A percentile compares a stretch with the other conserved stretches of the same genome.
These are phyloP conservation scores for Aureobasidium melanogenum DNA, from an alignment of 2,329 filamentous ascomycete genomes.

Conservation along the genomic window DNA sequence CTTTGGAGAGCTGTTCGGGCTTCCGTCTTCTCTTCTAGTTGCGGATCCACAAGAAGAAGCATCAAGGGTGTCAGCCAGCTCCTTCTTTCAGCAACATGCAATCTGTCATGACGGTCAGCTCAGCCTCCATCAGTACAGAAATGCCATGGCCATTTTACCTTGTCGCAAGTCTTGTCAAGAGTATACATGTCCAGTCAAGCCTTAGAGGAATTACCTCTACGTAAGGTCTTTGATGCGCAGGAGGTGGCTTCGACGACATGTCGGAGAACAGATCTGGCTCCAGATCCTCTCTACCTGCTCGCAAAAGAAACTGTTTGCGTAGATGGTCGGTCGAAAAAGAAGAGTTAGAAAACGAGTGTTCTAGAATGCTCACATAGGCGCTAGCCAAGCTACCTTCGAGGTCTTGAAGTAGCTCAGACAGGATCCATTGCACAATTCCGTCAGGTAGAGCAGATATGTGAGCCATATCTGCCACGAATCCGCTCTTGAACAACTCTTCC, in stretches of 20 bases:
- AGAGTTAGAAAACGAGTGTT: neutral
- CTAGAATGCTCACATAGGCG: constrained; percentile 25
- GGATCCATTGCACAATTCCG: constrained; percentile 35
- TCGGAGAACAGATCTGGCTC: neutral
- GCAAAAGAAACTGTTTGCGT: neutral
- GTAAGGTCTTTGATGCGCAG: constrained; percentile 13
- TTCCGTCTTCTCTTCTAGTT: constrained; percentile 20
- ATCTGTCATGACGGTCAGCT: neutral
- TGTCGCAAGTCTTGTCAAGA: neutral
- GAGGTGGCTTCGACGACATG: constrained; percentile 3
- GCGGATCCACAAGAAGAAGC: constrained; percentile 25
- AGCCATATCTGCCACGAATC: constrained; percentile 33
- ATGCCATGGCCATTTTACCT: neutral
- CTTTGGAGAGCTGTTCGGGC: constrained; percentile 22
- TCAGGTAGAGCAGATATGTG: constrained; percentile 28
- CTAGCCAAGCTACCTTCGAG: constrained; percentile 27
- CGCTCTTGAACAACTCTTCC: constrained; percentile 33
- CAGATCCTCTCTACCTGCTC: constrained; percentile 2
- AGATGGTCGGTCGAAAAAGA: constrained; percentile 10
- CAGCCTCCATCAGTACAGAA: neutral
- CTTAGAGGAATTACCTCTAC: neutral
- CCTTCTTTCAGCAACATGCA: constrained; percentile 37
- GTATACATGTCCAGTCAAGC: neutral
- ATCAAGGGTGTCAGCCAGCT: constrained; percentile 30
- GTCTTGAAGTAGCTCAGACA: constrained; percentile 26